A percentile compares a stretch with the other conserved stretches of the same genome.
These are phyloP conservation scores for Clonostachys byssicola DNA, from an alignment of 2,329 filamentous ascomycete genomes.

Conservation along the genomic window DNA sequence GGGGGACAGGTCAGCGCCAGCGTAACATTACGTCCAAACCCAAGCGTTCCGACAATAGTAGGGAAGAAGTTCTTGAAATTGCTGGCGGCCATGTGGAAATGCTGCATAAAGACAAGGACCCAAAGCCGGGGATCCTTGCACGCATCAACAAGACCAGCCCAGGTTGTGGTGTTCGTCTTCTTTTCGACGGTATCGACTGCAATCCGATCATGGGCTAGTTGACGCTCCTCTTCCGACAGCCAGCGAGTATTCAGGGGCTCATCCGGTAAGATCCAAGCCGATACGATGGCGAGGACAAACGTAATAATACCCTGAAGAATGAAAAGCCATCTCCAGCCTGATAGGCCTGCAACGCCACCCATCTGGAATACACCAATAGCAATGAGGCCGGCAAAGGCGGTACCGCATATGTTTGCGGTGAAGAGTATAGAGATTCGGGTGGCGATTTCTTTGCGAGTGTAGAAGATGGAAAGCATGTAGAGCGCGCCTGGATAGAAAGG, in stretches of 20 bases:
- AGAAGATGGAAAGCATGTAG: conserved; percentile 14
- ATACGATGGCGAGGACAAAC: conserved; percentile 6
- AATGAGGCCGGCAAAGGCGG: conserved; percentile 12
- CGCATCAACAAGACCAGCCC: conserved; percentile 17
- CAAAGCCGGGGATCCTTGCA: conserved; percentile 26
- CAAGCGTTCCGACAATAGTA: conserved; percentile 19
- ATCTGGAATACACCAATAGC: conserved; percentile 12
- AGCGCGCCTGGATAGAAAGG: conserved; percentile 20
- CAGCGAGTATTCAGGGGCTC: conserved; percentile 31
- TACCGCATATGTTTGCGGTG: conserved; percentile 11
- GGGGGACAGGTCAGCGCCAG: conserved; percentile 38
- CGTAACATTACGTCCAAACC: conserved; percentile 39
- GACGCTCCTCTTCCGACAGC: conserved; percentile 32
- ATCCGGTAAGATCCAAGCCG: conserved; percentile 8
- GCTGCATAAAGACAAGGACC: conserved; percentile 41
- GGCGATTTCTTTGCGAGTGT: conserved; percentile 15
- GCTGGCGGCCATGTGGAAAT: conserved; percentile 39
- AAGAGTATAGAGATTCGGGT: conserved; percentile 14
- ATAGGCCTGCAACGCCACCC: conserved; percentile 15
- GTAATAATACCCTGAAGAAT: conserved; percentile 18
- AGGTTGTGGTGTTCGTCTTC: neutral
- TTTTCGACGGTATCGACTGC: conserved; percentile 32
- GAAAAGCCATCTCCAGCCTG: conserved; percentile 34
- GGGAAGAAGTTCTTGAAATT: conserved; percentile 19
- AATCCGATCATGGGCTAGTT: conserved; percentile 26